Conservation (phyloP, 176 grass and related monocot species). For the Oryza officinalis region DNA sequence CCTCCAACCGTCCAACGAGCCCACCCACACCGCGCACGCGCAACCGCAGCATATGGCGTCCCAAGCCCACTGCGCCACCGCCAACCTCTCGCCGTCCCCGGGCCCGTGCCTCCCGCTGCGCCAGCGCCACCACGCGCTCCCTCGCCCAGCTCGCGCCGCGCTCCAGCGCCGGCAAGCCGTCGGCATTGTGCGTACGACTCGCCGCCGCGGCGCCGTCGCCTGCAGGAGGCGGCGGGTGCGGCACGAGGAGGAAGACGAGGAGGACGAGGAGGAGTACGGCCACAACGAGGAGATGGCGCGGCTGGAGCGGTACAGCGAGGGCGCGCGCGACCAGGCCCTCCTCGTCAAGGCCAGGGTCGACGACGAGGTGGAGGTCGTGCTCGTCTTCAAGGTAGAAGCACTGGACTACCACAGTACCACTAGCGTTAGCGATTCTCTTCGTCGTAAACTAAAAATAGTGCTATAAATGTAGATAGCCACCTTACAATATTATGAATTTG, state of each 20-base stretch:
- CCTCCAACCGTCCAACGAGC: slow-evolving; percentile 17
- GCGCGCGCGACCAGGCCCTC: slow-evolving; percentile 54
- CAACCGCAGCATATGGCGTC: slow-evolving; percentile 3
- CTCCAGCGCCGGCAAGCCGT: neutral
- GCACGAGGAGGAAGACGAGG: slow-evolving; percentile 38
- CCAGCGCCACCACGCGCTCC: neutral
- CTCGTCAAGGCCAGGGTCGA: slow-evolving; percentile 71
- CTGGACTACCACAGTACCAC: too few species aligned
- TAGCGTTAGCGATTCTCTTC: too few species aligned
- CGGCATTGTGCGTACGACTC: neutral
- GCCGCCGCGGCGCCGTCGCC: neutral
- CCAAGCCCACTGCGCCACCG: neutral
- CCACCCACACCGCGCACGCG: neutral
- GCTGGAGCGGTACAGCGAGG: slow-evolving; percentile 74
- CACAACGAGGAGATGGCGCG: slow-evolving; percentile 71
- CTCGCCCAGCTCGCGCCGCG: neutral
- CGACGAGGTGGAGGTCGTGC: slow-evolving; percentile 54
- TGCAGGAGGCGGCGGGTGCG: slow-evolving; percentile 54
- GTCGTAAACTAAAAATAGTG: too few species aligned
- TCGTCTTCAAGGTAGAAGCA: slow-evolving; percentile 69
- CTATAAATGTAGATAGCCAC: too few species aligned
- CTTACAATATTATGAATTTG: too few species aligned
- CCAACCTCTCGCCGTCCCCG: neutral
- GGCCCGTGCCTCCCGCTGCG: neutral
- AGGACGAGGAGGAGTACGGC: slow-evolving; percentile 54